Conservation (phyloP, 2,329 filamentous ascomycete species). For the Exserohilum rostratum region DNA sequence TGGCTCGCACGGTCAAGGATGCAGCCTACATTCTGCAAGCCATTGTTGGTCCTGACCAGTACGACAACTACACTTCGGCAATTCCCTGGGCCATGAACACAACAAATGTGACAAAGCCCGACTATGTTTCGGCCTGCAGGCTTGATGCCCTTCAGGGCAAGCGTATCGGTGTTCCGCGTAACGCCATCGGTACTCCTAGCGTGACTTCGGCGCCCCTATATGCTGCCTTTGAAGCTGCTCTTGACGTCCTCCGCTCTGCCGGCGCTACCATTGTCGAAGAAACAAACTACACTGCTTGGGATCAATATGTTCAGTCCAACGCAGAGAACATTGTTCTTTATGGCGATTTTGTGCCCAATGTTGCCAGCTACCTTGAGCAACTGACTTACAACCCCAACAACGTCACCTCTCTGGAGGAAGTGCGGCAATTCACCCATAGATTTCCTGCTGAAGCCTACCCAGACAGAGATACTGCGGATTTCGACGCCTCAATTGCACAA, state of each 20-base stretch:
- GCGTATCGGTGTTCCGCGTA: conserved; percentile 68
- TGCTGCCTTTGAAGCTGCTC: conserved; percentile 61
- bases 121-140: conserved; percentile 67
- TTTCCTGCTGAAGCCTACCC: conserved; percentile 65
- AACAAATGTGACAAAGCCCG: conserved; percentile 54
- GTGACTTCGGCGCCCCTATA: conserved; percentile 49
- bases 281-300: conserved; percentile 63
- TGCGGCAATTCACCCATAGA: conserved; percentile 62
- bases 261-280: conserved; percentile 67
- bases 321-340: conserved; percentile 56
- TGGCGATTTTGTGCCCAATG: conserved; percentile 65
- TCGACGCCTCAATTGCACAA: conserved; percentile 59
- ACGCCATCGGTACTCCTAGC: conserved; percentile 56
- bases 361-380: conserved; percentile 63
- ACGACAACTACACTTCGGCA: conserved; percentile 64
- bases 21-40: conserved; percentile 63
- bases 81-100: conserved; percentile 56
- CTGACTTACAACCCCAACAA: conserved; percentile 64
- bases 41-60: conserved; percentile 61
- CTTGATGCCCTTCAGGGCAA: conserved; percentile 60
- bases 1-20: conserved; percentile 64
- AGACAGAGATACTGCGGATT: conserved; percentile 62
- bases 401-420: conserved; percentile 58
- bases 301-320: conserved; percentile 50
- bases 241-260: conserved; percentile 59